phyloP scores from a whole-genome alignment of 2,329 filamentous ascomycete species.

The Dactylellina sp. region DNA sequence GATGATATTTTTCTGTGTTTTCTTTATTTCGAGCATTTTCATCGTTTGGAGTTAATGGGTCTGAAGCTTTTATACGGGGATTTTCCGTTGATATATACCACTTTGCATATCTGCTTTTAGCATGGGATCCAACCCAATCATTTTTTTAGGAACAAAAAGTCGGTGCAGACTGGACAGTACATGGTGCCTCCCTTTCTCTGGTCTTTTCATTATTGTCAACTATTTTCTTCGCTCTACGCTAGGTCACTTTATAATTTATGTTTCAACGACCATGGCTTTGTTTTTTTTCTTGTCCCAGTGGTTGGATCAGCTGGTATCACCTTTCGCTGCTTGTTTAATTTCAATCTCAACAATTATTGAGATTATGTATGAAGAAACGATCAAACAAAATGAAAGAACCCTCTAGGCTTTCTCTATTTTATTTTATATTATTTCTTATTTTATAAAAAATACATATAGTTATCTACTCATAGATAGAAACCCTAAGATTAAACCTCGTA shows the following conservation, averaged over 20 bases:
- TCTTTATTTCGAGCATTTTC: slow-evolving; percentile 27
- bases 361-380: slow-evolving; percentile 7
- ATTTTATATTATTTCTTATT: too few species aligned
- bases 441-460: too few species aligned
- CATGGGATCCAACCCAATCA: neutral
- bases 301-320: slow-evolving; percentile 16
- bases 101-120: slow-evolving; percentile 3
- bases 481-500: too few species aligned
- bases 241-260: slow-evolving; percentile 3
- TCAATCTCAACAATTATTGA: neutral
- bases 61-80: neutral
- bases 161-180: slow-evolving; percentile 1
- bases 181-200: neutral
- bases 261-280: neutral
- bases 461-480: too few species aligned
- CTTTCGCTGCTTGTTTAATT: slow-evolving; percentile 21
- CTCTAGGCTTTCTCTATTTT: neutral
- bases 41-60: slow-evolving; percentile 8
- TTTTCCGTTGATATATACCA: slow-evolving; percentile 21
- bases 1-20: slow-evolving; percentile 18
- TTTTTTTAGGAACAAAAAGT: slow-evolving; percentile 5
- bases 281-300: slow-evolving; percentile 2
- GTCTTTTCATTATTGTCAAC: neutral
- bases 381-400: neutral
- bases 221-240: neutral